Evolutionary conservation across 768 basidiomycete genomes (phyloP).

Genomic region (Lactarius indigo): DNA sequence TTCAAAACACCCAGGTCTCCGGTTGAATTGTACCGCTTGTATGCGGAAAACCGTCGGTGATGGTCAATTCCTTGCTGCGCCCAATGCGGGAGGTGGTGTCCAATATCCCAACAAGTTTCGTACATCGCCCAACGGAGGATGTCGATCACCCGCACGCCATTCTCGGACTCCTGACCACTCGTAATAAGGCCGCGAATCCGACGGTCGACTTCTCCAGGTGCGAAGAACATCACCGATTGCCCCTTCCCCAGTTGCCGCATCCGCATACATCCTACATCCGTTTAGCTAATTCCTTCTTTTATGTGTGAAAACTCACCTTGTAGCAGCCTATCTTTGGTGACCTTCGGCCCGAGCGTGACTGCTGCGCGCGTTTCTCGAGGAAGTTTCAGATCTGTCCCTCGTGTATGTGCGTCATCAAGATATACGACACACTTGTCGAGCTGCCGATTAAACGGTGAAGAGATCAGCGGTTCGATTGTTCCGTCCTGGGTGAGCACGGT

Average conservation of each 20-base stretch:
- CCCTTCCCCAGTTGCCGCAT: no score
- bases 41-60: neutral
- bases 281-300: neutral
- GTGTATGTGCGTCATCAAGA: no score
- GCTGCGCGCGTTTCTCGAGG: no score
- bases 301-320: constrained; percentile 38
- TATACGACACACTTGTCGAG: no score
- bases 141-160: neutral
- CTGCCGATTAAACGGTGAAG: constrained; percentile 29
- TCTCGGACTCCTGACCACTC: neutral
- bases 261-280: no score
- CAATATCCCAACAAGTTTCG: constrained; percentile 5
- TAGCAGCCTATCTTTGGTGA: constrained; percentile 27
- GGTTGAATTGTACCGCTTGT: neutral
- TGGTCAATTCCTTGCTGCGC: constrained; percentile 5
- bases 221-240: no score
- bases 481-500: constrained; percentile 29
- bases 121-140: neutral
- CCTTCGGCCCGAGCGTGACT: no score
- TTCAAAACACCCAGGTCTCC: neutral
- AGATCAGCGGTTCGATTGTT: constrained; percentile 32
- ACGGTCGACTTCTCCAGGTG: constrained; percentile 15
- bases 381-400: no score
- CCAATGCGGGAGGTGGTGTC: constrained; percentile 3
- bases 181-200: constrained; percentile 6